These are phyloP conservation scores for Stropharia rugosoannulata DNA, from an alignment of 768 basidiomycete genomes.

Conservation along the genomic window DNA sequence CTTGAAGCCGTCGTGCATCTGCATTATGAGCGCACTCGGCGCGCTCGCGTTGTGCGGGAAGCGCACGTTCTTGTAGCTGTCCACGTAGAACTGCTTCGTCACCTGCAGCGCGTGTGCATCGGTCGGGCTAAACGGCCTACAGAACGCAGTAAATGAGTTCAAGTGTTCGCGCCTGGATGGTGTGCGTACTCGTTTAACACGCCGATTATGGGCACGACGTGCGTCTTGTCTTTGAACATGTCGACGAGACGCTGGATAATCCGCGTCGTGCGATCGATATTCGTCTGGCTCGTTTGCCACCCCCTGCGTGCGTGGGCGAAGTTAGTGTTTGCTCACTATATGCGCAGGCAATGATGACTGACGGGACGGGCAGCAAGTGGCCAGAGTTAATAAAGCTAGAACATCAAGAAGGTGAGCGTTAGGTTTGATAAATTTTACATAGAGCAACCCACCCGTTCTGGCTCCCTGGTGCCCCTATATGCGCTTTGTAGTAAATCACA, in stretches of 20 bases:
- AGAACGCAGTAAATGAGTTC: too few relatives aligned
- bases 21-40: slow-evolving; percentile 52
- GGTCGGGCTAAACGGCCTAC: neutral
- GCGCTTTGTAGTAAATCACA: neutral
- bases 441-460: slow-evolving; percentile 59
- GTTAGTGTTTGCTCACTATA: neutral
- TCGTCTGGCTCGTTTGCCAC: slow-evolving; percentile 69
- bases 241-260: slow-evolving; percentile 63
- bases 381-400: slow-evolving; percentile 80
- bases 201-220: slow-evolving; percentile 64
- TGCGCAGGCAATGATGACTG: slow-evolving; percentile 11
- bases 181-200: slow-evolving; percentile 67
- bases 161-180: too few relatives aligned
- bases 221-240: slow-evolving; percentile 49
- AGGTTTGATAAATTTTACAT: neutral
- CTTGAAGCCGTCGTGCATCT: slow-evolving; percentile 80
- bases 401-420: neutral
- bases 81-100: slow-evolving; percentile 33
- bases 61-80: slow-evolving; percentile 73
- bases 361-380: slow-evolving; percentile 53
- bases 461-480: slow-evolving; percentile 67
- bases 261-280: slow-evolving; percentile 62
- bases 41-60: slow-evolving; percentile 31
- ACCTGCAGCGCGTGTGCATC: slow-evolving; percentile 18
- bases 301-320: slow-evolving; percentile 22